phyloP scores from a whole-genome alignment of 1,139 yeast genomes.

The Blastobotrys serpentis region DNA sequence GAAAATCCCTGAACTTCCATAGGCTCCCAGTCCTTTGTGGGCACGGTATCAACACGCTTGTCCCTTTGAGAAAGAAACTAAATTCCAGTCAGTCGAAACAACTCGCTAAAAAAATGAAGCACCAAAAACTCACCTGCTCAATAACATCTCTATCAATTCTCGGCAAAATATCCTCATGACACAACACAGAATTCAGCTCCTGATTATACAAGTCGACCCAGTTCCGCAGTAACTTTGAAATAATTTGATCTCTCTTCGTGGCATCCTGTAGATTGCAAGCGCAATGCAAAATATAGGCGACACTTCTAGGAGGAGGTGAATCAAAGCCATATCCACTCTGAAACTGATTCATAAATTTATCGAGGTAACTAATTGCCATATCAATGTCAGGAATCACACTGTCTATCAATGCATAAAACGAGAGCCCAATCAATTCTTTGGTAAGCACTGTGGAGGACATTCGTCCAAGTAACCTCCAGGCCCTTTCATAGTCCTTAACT shows the following conservation, averaged over 20 bases:
- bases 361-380: not conserved
- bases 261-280: conserved; percentile 19
- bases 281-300: conserved; percentile 25
- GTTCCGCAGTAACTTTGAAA: conserved; percentile 12
- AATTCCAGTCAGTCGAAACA: too few relatives aligned
- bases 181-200: conserved; percentile 12
- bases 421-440: conserved; percentile 39
- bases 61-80: not conserved
- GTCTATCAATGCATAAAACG: conserved; percentile 4
- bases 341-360: not conserved
- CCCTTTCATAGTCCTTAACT: not conserved
- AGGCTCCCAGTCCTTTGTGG: conserved; percentile 3
- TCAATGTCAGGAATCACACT: conserved; percentile 1
- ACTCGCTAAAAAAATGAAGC: not conserved
- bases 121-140: conserved; percentile 17
- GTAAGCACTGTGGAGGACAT: conserved; percentile 92
- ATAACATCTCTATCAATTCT: conserved; percentile 20
- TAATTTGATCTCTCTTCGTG: conserved; percentile 11
- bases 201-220: conserved; percentile 13
- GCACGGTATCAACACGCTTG: not conserved
- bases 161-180: conserved; percentile 22
- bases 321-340: not conserved
- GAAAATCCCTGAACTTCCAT: conserved; percentile 2
- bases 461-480: conserved; percentile 49
- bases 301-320: conserved; percentile 7